Conservation (phyloP, 2,329 filamentous ascomycete genomes). For the Nothopassalora personata region DNA sequence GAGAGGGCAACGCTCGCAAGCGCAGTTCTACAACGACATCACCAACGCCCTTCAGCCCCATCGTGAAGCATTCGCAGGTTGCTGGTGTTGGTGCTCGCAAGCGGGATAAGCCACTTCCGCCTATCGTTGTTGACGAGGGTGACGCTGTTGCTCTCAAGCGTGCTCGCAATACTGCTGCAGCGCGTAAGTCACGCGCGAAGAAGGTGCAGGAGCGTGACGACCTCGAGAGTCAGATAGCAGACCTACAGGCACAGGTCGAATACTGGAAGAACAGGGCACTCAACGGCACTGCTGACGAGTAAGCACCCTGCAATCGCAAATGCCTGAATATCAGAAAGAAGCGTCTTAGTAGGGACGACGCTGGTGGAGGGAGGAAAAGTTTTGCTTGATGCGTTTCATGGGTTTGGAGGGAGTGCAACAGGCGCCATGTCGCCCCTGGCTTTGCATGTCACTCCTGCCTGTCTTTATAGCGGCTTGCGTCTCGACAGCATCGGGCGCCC, state of each 20-base stretch:
- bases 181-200: conserved; percentile 84
- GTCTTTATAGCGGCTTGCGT: conserved; percentile 13
- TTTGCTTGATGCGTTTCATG: conserved; percentile 4
- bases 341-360: conserved; percentile 10
- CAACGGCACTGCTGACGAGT: conserved; percentile 10
- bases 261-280: conserved; percentile 28
- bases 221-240: conserved; percentile 64
- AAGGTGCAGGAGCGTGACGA: conserved; percentile 73
- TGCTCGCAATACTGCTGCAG: conserved; percentile 86
- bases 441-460: conserved; percentile 10
- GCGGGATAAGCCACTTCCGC: conserved; percentile 73
- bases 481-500: neutral
- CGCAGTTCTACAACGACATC: conserved; percentile 37
- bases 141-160: conserved; percentile 85
- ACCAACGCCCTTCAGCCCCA: conserved; percentile 34
- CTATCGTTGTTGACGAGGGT: conserved; percentile 67
- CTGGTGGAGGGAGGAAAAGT: conserved; percentile 20
- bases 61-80: conserved; percentile 60
- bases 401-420: conserved; percentile 13
- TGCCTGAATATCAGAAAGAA: conserved; percentile 9
- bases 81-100: conserved; percentile 67
- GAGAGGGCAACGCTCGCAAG: conserved; percentile 30
- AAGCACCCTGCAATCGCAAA: neutral
- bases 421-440: conserved; percentile 17
- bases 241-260: conserved; percentile 39